Percentiles rank a stretch among this genome's conserved stretches.
phyloP scores from a whole-genome alignment of 805 yeast species.

The Lipomyces chichibuensis region DNA sequence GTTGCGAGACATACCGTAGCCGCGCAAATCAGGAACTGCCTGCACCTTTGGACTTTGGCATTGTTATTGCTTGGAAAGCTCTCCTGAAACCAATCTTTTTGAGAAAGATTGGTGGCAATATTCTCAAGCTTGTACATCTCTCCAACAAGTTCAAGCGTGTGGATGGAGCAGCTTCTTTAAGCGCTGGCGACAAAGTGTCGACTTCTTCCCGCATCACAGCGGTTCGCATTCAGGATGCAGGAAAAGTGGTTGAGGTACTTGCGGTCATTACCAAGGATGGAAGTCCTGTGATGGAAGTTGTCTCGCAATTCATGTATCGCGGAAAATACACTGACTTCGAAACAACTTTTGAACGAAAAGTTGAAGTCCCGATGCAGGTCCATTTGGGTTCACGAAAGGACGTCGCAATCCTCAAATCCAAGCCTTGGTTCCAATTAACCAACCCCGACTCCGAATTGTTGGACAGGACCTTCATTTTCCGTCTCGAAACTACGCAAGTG shows the following conservation, averaged over 20 bases:
- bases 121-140: slow-evolving; percentile 89
- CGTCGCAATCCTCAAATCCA: slow-evolving; percentile 87
- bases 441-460: slow-evolving; percentile 65
- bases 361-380: slow-evolving; percentile 86
- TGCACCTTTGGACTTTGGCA: slow-evolving; percentile 99
- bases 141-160: slow-evolving; percentile 92
- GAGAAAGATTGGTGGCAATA: slow-evolving; percentile 90
- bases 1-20: slow-evolving; percentile 91
- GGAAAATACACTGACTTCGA: slow-evolving; percentile 86
- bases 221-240: slow-evolving; percentile 86
- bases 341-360: slow-evolving; percentile 85
- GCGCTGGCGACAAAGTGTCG: slow-evolving; percentile 82
- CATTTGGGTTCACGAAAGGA: slow-evolving; percentile 76
- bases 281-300: slow-evolving; percentile 86
- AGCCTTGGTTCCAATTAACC: slow-evolving; percentile 95
- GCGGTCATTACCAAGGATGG: slow-evolving; percentile 82
- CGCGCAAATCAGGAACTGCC: slow-evolving; percentile 80
- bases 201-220: slow-evolving; percentile 84
- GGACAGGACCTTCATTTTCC: slow-evolving; percentile 80
- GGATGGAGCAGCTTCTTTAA: slow-evolving; percentile 87
- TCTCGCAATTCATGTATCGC: slow-evolving; percentile 94
- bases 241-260: slow-evolving; percentile 93
- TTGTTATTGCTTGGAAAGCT: slow-evolving; percentile 97
- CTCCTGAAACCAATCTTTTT: slow-evolving; percentile 99
- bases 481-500: slow-evolving; percentile 84